These are phyloP conservation scores for Epichloe bromicola DNA, from an alignment of 2,329 filamentous ascomycete genomes.

Conservation along the genomic window DNA sequence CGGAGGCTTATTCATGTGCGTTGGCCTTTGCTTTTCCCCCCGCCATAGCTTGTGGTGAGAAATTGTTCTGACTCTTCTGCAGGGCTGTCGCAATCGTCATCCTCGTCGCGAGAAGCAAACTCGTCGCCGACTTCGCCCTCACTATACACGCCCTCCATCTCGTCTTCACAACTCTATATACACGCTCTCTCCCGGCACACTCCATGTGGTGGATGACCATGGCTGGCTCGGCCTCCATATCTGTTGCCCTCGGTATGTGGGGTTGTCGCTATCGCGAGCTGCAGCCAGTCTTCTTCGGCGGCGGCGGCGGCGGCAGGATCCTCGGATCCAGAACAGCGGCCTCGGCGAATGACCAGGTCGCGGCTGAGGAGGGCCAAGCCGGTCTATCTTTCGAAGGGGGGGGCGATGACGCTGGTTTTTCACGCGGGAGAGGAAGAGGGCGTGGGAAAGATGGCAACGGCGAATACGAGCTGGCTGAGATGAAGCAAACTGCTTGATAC, in stretches of 20 bases:
- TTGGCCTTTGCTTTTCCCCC: slow-evolving; percentile 6
- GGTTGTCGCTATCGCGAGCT: slow-evolving; percentile 84
- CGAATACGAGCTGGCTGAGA: slow-evolving; percentile 53
- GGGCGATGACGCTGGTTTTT: slow-evolving; percentile 1
- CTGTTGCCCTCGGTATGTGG: slow-evolving; percentile 64
- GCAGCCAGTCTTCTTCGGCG: slow-evolving; percentile 68
- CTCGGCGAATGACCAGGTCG: slow-evolving; percentile 11
- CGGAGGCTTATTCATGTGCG: slow-evolving; percentile 39
- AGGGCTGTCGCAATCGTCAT: slow-evolving; percentile 76
- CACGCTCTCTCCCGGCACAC: slow-evolving; percentile 60
- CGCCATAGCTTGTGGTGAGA: not conserved
- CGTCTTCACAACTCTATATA: slow-evolving; percentile 64
- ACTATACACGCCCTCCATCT: slow-evolving; percentile 80
- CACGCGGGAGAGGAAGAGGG: slow-evolving; percentile 20
- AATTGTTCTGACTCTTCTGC: not conserved
- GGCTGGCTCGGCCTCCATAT: slow-evolving; percentile 30
- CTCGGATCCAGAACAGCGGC: slow-evolving; percentile 12
- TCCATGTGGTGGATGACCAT: slow-evolving; percentile 73
- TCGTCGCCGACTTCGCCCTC: slow-evolving; percentile 87
- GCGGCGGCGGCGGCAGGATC: slow-evolving; percentile 49
- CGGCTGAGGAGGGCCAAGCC: slow-evolving; percentile 11
- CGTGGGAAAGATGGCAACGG: slow-evolving; percentile 41
- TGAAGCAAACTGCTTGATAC: slow-evolving; percentile 22
- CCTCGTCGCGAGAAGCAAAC: slow-evolving; percentile 77
- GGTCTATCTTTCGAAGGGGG: slow-evolving; percentile 27